Evolutionary conservation across 139 green algal genomes (phyloP), one percentile per base, ranked within the genome.

Genomic region (Coccomyxa sp.): DNA sequence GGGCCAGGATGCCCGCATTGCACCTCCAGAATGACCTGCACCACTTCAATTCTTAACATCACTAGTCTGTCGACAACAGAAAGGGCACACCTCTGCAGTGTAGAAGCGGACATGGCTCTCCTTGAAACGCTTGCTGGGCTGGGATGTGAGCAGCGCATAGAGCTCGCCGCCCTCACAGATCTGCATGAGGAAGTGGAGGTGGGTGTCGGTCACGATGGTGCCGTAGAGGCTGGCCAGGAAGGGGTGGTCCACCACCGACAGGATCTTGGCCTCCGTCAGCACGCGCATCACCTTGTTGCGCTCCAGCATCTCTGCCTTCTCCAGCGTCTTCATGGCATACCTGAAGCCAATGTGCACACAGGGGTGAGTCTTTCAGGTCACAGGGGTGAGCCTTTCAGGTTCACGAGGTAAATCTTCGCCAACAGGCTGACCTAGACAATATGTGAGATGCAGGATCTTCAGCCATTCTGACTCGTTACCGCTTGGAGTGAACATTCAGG

Each of bases 241-340:
- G 67, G 97, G 97, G 85, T 99, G 96, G 90, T 99, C 97, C 63
- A 97, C 92, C 0, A 57, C 77, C 27, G 7, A 21, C 58, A 99
- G 92, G 81, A 99, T 98, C 51, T 79, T 80, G 80, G 92, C 87
- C 89, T 99, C 97, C 9, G 96, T 98, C 57, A 95, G 88, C 71
- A 98, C 95, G 31, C 97, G 45, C 80, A 67, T 77, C 75, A 91
- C 91, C 92, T 98, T 98, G 91, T 98, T 98, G 82, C 96, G 92
- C 79, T 99, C 96, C 76, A 97, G 82, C 94, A 99, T 99, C 88
- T 99, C 96, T 78, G 90, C 89, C 92, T 99, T 99, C 88, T 98
- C 92, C 85, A 99, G 91, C 16, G 91, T 95, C 90, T 98, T 98
- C 92, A 98, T 95, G 11, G 95, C 95, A 84, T 96, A 98, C 84